A percentile compares a stretch with the other conserved stretches of the same genome.
Evolutionary conservation across 257 asterid species (phyloP).

Genomic region (Gynochthodes officinalis): DNA sequence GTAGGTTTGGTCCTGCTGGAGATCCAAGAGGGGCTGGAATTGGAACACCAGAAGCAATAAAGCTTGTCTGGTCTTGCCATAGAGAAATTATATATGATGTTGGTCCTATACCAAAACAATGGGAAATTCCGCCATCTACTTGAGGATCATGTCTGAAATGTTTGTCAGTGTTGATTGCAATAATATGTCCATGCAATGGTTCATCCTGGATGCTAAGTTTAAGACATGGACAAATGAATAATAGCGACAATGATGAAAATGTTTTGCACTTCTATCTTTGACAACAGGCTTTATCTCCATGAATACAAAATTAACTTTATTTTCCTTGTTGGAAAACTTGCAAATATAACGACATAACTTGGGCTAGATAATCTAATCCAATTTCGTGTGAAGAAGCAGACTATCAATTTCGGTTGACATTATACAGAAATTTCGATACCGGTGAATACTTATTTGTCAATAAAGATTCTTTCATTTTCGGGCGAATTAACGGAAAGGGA

Average conservation of each 20-base stretch:
- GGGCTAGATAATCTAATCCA: too few species aligned
- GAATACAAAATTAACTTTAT: too few species aligned
- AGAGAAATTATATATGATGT: constrained; percentile 72
- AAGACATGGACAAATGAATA: not conserved
- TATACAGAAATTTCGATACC: too few species aligned
- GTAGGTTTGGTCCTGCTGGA: constrained; percentile 90
- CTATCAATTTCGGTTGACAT: too few species aligned
- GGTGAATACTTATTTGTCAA: too few species aligned
- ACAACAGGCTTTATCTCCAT: too few species aligned
- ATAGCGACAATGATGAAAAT: not conserved
- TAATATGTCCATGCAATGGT: not conserved
- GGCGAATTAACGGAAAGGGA: too few species aligned
- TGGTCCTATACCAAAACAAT: constrained; percentile 66
- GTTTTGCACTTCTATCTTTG: too few species aligned
- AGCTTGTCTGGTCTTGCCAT: constrained; percentile 93
- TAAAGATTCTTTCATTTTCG: too few species aligned
- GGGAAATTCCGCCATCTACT: constrained; percentile 54
- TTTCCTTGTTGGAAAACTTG: too few species aligned
- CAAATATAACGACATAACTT: too few species aligned
- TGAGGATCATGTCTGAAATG: constrained; percentile 12
- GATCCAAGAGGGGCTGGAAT: constrained; percentile 94
- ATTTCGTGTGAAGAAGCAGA: too few species aligned
- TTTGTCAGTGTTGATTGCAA: not conserved
- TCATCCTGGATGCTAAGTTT: not conserved
- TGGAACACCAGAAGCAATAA: constrained; percentile 89